phyloP scores from a whole-genome alignment of 2,329 filamentous ascomycete genomes.

The Penicillium sp. region DNA sequence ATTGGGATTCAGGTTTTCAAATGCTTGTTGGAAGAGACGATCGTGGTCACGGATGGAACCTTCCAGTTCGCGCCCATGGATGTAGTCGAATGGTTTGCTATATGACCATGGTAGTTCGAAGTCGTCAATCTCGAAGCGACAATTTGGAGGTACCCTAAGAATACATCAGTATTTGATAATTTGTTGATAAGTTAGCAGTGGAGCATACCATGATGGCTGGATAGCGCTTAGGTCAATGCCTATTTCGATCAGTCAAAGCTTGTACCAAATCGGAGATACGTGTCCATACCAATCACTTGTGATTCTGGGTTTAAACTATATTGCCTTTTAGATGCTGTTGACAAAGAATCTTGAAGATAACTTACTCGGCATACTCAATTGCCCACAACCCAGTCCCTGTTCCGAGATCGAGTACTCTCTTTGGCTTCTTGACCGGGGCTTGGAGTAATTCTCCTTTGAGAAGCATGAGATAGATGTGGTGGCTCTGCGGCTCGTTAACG shows the following conservation, averaged over 20 bases:
- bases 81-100: constrained; percentile 31
- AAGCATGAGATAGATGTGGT: constrained; percentile 37
- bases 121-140: constrained; percentile 36
- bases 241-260: constrained; percentile 8
- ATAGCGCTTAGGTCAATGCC: constrained; percentile 36
- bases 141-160: constrained; percentile 35
- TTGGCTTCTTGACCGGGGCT: constrained; percentile 28
- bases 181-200: neutral
- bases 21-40: constrained; percentile 27
- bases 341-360: neutral
- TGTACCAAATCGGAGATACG: neutral
- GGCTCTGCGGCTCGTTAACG: constrained; percentile 23
- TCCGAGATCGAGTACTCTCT: constrained; percentile 36
- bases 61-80: constrained; percentile 35
- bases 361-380: constrained; percentile 40
- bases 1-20: constrained; percentile 26
- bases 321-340: neutral
- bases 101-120: constrained; percentile 34
- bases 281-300: constrained; percentile 31
- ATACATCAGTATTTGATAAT: neutral
- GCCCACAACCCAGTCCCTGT: constrained; percentile 42
- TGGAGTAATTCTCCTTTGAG: constrained; percentile 30
- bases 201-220: constrained; percentile 31
- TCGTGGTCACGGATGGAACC: constrained; percentile 31
- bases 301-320: constrained; percentile 28